Conservation (phyloP, 2,329 filamentous ascomycete species). For the Drechslerella coelobrocha region DNA sequence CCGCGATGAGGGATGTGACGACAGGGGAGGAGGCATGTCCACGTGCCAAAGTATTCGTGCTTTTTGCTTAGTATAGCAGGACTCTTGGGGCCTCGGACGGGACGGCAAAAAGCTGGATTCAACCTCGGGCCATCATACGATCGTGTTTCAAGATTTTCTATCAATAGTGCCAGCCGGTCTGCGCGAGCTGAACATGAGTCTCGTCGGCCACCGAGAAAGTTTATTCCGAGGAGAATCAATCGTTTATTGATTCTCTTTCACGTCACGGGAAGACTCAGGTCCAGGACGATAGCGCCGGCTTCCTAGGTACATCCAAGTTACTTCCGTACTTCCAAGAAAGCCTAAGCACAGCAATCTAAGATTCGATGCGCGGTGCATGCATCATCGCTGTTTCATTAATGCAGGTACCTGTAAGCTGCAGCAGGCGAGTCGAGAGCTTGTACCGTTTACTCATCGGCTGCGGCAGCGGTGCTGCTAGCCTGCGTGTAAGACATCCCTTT, state of each 20-base stretch:
- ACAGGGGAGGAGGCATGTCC: background rate
- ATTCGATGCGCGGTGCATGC: constrained; percentile 5
- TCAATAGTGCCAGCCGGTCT: background rate
- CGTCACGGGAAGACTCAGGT: no score
- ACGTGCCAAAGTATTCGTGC: background rate
- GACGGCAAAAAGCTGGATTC: background rate
- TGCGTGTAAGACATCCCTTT: background rate
- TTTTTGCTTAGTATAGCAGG: no score
- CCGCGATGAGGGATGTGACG: background rate
- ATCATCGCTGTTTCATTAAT: constrained; percentile 3
- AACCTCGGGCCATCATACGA: background rate
- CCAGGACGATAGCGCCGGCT: no score
- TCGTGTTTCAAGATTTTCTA: constrained; percentile 6
- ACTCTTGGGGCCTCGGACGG: no score
- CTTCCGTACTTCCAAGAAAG: background rate
- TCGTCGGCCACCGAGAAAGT: no score
- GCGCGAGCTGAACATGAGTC: no score
- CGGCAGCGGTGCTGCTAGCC: background rate
- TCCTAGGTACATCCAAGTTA: no score
- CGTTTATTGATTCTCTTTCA: no score
- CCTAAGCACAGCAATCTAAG: background rate
- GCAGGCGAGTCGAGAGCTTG: no score
- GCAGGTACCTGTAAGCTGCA: constrained; percentile 7
- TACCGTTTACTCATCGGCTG: constrained; percentile 1
- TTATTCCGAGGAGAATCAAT: no score